Conservation (phyloP, 257 asterid species). For the Salvia hispanica region DNA sequence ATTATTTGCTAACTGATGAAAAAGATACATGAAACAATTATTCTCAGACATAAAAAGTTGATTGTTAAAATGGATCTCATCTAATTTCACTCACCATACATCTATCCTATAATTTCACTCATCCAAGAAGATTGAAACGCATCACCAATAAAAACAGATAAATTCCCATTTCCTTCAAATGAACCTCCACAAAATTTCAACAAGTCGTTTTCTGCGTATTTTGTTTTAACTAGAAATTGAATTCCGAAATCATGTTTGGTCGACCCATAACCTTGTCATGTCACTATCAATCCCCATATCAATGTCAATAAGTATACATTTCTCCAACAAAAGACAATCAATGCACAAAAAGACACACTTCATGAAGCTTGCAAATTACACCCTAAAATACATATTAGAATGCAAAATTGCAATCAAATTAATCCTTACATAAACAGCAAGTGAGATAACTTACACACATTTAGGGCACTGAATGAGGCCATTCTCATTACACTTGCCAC, state of each 20-base stretch:
- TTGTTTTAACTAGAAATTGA: neutral
- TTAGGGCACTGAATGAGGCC: conserved; percentile 85
- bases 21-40: too few species aligned
- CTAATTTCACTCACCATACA: too few species aligned
- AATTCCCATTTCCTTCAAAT: too few species aligned
- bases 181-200: too few species aligned
- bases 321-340: neutral
- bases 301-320: neutral
- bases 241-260: neutral
- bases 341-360: neutral
- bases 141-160: too few species aligned
- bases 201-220: conserved; percentile 3
- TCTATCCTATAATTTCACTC: too few species aligned
- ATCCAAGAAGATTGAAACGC: too few species aligned
- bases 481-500: conserved; percentile 86
- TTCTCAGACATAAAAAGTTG: too few species aligned
- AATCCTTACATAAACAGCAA: neutral
- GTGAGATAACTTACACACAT: conserved; percentile 39
- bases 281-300: neutral
- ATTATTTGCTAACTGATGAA: too few species aligned
- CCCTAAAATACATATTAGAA: neutral
- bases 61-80: too few species aligned
- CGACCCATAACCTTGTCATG: conserved; percentile 3
- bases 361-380: neutral
- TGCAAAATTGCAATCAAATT: neutral